Conservation (phyloP, 2,329 filamentous ascomycete species). For the Chalaropsis thielavioides region DNA sequence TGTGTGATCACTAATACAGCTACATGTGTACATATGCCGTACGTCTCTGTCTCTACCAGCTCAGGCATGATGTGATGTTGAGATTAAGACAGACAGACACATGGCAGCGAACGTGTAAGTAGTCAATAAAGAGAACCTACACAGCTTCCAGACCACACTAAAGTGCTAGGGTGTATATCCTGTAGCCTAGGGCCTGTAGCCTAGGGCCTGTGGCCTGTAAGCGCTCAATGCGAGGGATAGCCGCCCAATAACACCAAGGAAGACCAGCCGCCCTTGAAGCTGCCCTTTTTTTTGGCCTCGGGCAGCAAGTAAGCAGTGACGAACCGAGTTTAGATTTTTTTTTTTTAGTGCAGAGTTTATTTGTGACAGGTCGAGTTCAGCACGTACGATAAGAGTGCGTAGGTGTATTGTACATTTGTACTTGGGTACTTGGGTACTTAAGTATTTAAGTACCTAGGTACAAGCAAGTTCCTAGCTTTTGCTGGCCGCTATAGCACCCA, state of each 20-base stretch:
- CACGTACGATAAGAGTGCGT: too few relatives aligned
- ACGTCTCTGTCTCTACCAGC: too few relatives aligned
- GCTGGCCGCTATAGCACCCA: too few relatives aligned
- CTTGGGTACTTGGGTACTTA: background rate
- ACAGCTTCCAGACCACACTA: too few relatives aligned
- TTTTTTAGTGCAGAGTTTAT: too few relatives aligned
- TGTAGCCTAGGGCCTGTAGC: too few relatives aligned
- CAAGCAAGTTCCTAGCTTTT: background rate
- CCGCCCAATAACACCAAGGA: constrained; percentile 3
- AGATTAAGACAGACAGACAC: background rate
- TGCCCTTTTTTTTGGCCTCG: background rate
- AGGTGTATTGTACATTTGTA: background rate
- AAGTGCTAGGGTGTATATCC: too few relatives aligned
- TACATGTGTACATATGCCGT: too few relatives aligned
- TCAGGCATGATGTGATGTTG: background rate
- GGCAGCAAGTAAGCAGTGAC: too few relatives aligned
- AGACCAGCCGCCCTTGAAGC: background rate
- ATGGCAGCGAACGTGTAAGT: background rate
- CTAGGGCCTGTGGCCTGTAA: background rate
- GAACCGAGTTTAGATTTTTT: too few relatives aligned
- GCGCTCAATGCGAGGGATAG: constrained; percentile 10
- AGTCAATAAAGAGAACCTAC: background rate
- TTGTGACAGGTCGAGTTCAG: too few relatives aligned
- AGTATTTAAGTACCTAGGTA: background rate
- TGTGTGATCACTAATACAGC: too few relatives aligned